Evolutionary conservation across 2,329 filamentous ascomycete species (phyloP).

Genomic region (Scytalidium lignicola): DNA sequence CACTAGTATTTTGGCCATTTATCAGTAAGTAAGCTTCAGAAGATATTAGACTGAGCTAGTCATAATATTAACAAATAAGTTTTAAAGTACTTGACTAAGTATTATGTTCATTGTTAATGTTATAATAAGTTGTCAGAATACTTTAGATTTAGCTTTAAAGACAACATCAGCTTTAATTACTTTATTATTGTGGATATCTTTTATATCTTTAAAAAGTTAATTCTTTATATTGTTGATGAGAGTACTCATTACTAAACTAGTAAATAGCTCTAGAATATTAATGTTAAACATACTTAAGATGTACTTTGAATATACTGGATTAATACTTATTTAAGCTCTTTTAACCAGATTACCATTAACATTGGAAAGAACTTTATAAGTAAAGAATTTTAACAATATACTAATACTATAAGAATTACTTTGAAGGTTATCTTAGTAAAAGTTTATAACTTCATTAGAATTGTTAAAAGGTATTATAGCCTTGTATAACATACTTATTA

Average conservation of each 20-base stretch:
- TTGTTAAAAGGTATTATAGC: constrained; percentile 2
- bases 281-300: constrained; percentile 1
- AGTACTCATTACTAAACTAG: not conserved
- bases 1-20: not conserved
- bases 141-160: not conserved
- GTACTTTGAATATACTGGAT: not conserved
- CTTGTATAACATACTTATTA: constrained; percentile 2
- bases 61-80: not conserved
- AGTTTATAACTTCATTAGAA: constrained; percentile 3
- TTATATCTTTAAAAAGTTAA: constrained; percentile 1
- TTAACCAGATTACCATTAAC: not conserved
- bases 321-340: not conserved
- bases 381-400: not conserved
- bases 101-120: not conserved
- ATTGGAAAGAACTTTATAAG: not conserved
- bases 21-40: not conserved
- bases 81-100: not conserved
- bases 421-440: constrained; percentile 3
- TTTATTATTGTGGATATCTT: constrained; percentile 6
- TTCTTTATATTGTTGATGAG: constrained; percentile 4
- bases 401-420: not conserved
- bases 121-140: not conserved
- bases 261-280: constrained; percentile 1
- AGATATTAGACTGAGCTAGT: not conserved
- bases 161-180: constrained; percentile 2